phyloP scores from a whole-genome alignment of 1,284 basidiomycete species.

The Rhodotorula sp. region DNA sequence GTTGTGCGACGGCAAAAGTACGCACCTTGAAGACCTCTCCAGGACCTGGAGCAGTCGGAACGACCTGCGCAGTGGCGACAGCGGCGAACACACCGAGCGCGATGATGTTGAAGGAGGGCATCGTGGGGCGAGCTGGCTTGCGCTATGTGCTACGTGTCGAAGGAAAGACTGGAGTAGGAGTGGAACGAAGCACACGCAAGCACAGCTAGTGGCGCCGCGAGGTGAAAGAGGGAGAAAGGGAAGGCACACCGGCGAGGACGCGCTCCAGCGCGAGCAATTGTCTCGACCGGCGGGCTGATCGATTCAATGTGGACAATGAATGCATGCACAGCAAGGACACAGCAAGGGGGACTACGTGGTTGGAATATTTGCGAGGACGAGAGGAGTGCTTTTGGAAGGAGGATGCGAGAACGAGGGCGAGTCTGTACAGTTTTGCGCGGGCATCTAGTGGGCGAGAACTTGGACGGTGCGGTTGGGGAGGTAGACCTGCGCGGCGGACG shows the following conservation, averaged over 20 bases:
- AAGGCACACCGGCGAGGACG: neutral
- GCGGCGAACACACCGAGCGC: constrained; percentile 4
- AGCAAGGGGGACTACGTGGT: neutral
- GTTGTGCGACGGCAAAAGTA: neutral
- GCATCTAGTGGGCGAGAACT: constrained; percentile 30
- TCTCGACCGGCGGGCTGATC: neutral
- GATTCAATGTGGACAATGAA: neutral
- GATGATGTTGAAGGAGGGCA: neutral
- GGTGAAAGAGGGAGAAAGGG: neutral
- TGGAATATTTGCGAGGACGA: neutral
- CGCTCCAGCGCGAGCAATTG: neutral
- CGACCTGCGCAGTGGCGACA: neutral
- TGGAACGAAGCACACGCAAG: neutral
- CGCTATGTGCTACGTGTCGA: neutral
- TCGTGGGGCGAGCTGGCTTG: neutral
- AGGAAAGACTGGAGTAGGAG: neutral
- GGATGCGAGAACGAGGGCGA: neutral
- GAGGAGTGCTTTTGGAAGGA: neutral
- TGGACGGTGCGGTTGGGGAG: constrained; percentile 31
- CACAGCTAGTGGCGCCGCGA: neutral
- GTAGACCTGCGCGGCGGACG: constrained; percentile 24
- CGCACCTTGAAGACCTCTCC: constrained; percentile 19
- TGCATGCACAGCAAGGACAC: neutral
- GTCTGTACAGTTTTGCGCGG: neutral
- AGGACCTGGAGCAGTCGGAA: constrained; percentile 19